Evolutionary conservation across 2,329 filamentous ascomycete species (phyloP).

Genomic region (Calonectria ilicicola): DNA sequence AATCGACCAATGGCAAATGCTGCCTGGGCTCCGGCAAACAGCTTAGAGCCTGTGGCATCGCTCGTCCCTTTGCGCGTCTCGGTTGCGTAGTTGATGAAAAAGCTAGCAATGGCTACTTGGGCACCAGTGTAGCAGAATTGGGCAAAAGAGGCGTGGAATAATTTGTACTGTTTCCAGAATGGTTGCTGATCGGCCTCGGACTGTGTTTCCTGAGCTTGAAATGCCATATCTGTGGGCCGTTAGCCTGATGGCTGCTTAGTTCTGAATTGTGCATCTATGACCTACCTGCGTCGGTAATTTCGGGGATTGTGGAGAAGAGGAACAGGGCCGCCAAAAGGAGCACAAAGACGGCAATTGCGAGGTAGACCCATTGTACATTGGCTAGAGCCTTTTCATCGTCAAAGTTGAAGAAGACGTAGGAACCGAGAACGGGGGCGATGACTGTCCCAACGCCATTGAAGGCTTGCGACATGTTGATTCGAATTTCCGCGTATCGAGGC

Average conservation of each 20-base stretch:
- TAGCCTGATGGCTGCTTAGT: background rate
- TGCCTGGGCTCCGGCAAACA: conserved; percentile 81
- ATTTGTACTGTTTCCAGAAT: conserved; percentile 76
- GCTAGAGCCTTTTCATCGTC: conserved; percentile 67
- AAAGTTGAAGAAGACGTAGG: conserved; percentile 78
- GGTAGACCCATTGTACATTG: conserved; percentile 83
- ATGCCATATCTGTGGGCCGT: conserved; percentile 67
- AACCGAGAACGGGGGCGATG: conserved; percentile 78
- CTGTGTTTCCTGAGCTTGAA: conserved; percentile 67
- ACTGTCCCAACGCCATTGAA: conserved; percentile 83
- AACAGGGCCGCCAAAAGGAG: conserved; percentile 75
- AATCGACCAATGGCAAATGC: conserved; percentile 81
- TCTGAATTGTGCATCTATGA: background rate
- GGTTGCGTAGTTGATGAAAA: conserved; percentile 81
- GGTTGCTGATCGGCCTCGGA: conserved; percentile 70
- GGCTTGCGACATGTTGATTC: conserved; percentile 81
- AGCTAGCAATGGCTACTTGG: conserved; percentile 74
- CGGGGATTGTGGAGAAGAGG: conserved; percentile 75
- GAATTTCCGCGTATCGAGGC: conserved; percentile 77
- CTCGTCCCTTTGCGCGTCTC: conserved; percentile 67
- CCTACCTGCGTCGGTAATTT: conserved; percentile 69
- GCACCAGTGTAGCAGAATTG: conserved; percentile 85
- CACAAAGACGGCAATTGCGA: conserved; percentile 79
- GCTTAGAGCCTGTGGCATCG: conserved; percentile 68
- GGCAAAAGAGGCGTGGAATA: conserved; percentile 81